These are phyloP conservation scores for Avicennia marina DNA, from an alignment of 257 asterid species.

Conservation along the genomic window DNA sequence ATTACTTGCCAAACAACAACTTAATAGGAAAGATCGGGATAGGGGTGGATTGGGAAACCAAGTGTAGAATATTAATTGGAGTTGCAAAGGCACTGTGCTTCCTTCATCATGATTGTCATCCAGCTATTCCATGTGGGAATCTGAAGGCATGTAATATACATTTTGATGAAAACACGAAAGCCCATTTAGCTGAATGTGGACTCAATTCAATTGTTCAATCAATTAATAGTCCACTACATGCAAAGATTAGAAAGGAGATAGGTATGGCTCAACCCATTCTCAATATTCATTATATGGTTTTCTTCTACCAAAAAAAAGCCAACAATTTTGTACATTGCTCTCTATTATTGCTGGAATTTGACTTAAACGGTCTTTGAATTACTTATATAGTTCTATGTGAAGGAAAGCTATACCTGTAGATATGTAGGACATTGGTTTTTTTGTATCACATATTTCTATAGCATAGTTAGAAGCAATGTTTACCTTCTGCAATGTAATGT, in stretches of 20 bases:
- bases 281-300: too few relatives aligned
- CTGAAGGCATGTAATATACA: constrained; percentile 53
- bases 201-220: constrained; percentile 41
- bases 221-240: constrained; percentile 15
- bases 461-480: too few relatives aligned
- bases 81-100: constrained; percentile 69
- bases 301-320: too few relatives aligned
- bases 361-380: too few relatives aligned
- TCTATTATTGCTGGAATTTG: too few relatives aligned
- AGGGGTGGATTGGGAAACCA: constrained; percentile 60
- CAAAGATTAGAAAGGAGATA: constrained; percentile 35
- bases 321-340: too few relatives aligned
- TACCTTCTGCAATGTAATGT: too few relatives aligned
- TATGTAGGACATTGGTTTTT: too few relatives aligned
- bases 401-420: too few relatives aligned
- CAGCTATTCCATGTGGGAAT: constrained; percentile 82
- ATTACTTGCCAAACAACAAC: constrained; percentile 64
- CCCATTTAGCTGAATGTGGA: constrained; percentile 75
- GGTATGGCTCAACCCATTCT: constrained; percentile 32
- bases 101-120: constrained; percentile 79
- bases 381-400: too few relatives aligned
- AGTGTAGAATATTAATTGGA: constrained; percentile 52
- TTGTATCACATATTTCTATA: too few relatives aligned
- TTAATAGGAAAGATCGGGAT: constrained; percentile 49
- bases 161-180: constrained; percentile 83